Conservation (phyloP, 2,329 filamentous ascomycete species). For the Elsinoe perseae region DNA sequence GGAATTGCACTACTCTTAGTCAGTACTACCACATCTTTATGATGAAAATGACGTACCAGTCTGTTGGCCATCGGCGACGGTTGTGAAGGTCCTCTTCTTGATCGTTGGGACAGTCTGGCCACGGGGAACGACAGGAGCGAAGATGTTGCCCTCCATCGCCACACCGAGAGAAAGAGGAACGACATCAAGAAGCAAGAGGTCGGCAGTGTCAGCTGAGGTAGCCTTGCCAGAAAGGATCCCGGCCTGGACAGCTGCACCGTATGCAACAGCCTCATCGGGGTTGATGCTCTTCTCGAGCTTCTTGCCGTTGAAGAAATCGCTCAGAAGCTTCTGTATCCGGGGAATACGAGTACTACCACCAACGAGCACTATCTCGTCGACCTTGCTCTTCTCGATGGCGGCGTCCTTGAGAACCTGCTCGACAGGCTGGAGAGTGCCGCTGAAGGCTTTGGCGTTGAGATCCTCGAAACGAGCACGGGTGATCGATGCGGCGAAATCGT, state of each 20-base stretch:
- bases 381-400: slow-evolving; percentile 74
- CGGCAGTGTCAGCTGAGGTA: slow-evolving; percentile 84
- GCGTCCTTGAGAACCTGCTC: slow-evolving; percentile 96
- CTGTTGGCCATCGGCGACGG: slow-evolving; percentile 64
- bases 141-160: slow-evolving; percentile 99
- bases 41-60: slow-evolving; percentile 84
- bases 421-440: slow-evolving; percentile 88
- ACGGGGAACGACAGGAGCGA: slow-evolving; percentile 77
- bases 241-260: slow-evolving; percentile 96
- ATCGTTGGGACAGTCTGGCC: slow-evolving; percentile 45
- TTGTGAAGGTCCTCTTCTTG: slow-evolving; percentile 88
- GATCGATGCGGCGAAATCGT: slow-evolving; percentile 95
- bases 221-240: slow-evolving; percentile 98
- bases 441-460: slow-evolving; percentile 91
- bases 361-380: slow-evolving; percentile 98
- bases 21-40: neutral
- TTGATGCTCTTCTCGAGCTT: slow-evolving; percentile 99
- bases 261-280: slow-evolving; percentile 97
- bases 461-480: slow-evolving; percentile 99
- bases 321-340: slow-evolving; percentile 96
- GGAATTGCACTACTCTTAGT: slow-evolving; percentile 34
- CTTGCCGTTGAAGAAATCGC: slow-evolving; percentile 99
- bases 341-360: slow-evolving; percentile 99
- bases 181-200: slow-evolving; percentile 93
- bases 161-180: slow-evolving; percentile 95